Conservation (phyloP, 352 stramenopile species). For the Aphanomyces invadans region DNA sequence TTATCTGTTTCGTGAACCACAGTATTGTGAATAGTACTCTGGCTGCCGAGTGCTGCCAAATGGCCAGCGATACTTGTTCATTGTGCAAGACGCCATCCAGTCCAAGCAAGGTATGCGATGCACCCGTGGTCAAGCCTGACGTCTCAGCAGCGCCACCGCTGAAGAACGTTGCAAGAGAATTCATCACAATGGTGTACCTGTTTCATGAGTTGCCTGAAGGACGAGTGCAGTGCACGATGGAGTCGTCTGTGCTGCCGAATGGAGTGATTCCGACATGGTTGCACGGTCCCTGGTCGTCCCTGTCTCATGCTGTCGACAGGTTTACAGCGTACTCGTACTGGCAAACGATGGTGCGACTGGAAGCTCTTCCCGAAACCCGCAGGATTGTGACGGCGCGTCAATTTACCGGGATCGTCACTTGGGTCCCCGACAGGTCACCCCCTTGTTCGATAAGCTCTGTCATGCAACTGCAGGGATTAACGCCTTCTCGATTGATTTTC, state of each 20-base stretch:
- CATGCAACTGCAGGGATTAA: no score
- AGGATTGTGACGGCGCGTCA: background rate
- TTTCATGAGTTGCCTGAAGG: background rate
- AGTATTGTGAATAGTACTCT: constrained; percentile 1
- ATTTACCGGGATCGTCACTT: background rate
- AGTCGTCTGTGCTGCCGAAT: background rate
- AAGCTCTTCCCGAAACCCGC: background rate
- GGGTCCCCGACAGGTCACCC: constrained; percentile 18
- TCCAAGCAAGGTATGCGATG: background rate
- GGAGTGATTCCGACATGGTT: background rate
- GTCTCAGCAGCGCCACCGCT: background rate
- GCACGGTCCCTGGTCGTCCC: background rate
- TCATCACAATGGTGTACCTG: constrained; percentile 4
- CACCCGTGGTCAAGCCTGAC: background rate
- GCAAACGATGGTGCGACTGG: constrained; percentile 1
- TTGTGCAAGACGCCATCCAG: constrained; percentile 6
- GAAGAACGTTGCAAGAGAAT: background rate
- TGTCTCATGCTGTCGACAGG: background rate
- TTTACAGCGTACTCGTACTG: constrained; percentile 6
- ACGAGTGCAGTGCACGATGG: background rate
- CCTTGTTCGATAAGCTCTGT: background rate
- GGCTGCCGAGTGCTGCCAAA: background rate
- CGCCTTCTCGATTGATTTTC: no score
- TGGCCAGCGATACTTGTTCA: background rate
- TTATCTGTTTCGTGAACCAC: background rate